A percentile compares a stretch with the other conserved stretches of the same genome.
Conservation (phyloP, 805 yeast genomes). For the Wickerhamiella spandovensis region DNA sequence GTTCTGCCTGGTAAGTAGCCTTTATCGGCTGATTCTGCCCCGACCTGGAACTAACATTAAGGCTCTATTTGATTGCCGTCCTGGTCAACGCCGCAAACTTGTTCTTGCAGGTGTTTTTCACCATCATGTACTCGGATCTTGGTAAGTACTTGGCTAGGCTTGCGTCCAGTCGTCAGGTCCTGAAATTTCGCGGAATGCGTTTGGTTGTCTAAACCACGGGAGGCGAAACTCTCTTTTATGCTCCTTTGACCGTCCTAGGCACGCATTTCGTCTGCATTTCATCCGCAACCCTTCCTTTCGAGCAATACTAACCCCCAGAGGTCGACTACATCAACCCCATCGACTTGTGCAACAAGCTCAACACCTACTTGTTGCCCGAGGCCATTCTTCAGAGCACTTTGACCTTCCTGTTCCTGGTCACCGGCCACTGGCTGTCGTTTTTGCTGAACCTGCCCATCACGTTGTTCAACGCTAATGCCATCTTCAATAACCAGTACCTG, state of each 20-base stretch:
- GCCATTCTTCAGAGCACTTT: conserved; percentile 61
- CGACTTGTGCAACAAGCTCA: conserved; percentile 85
- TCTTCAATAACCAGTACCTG: conserved; percentile 64
- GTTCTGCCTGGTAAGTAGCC: conserved; percentile 5
- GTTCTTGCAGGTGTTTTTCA: conserved; percentile 86
- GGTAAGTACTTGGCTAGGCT: conserved; percentile 30
- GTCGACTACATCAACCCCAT: conserved; percentile 88
- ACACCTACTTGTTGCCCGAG: conserved; percentile 76
- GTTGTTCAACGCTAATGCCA: conserved; percentile 69
- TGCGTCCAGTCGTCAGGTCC: too few species aligned
- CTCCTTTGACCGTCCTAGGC: too few species aligned
- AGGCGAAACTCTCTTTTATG: too few species aligned
- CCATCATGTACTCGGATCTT: conserved; percentile 87
- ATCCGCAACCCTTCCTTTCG: too few species aligned
- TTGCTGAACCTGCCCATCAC: conserved; percentile 73
- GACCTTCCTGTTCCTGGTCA: conserved; percentile 56
- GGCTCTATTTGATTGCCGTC: conserved; percentile 41
- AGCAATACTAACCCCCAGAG: conserved; percentile 10
- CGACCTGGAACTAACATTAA: conserved; percentile 7
- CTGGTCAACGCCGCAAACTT: conserved; percentile 74
- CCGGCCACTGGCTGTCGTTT: conserved; percentile 88
- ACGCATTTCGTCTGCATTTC: too few species aligned
- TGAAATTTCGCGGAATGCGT: too few species aligned
- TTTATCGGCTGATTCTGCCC: background rate
- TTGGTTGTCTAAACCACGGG: too few species aligned